A percentile compares a stretch with the other conserved stretches of the same genome.
Conservation (phyloP, 164 flowering plant genomes). For the Warburgia ugandensis region DNA sequence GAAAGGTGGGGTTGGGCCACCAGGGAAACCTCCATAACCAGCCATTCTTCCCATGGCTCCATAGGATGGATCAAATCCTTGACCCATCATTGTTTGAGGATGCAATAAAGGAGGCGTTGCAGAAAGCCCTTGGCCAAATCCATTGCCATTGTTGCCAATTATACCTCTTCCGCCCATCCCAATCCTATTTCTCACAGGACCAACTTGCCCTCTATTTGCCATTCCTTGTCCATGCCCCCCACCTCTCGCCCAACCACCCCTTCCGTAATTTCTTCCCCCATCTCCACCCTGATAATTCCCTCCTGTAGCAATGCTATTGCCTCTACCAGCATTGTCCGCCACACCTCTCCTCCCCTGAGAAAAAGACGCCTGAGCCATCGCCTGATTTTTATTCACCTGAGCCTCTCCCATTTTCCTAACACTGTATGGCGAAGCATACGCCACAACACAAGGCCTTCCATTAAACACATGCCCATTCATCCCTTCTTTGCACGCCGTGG, state of each 20-base stretch:
- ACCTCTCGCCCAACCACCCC: slow-evolving; percentile 78
- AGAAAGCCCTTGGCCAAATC: slow-evolving; percentile 68
- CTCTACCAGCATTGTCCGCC: slow-evolving; percentile 36
- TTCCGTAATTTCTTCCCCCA: slow-evolving; percentile 46
- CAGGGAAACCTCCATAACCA: slow-evolving; percentile 57
- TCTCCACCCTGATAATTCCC: slow-evolving; percentile 63
- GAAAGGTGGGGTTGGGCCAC: slow-evolving; percentile 54
- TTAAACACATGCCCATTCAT: slow-evolving; percentile 84
- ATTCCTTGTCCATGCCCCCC: no score
- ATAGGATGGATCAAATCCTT: slow-evolving; percentile 81
- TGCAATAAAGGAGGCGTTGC: slow-evolving; percentile 60
- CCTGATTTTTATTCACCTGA: slow-evolving; percentile 59
- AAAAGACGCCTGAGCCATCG: slow-evolving; percentile 24
- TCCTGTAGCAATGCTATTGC: slow-evolving; percentile 38
- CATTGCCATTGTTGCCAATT: slow-evolving; percentile 61
- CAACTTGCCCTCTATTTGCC: slow-evolving; percentile 62
- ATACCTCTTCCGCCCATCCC: slow-evolving; percentile 68
- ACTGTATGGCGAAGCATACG: slow-evolving; percentile 59
- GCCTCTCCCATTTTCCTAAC: slow-evolving; percentile 87
- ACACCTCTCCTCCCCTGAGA: slow-evolving; percentile 37
- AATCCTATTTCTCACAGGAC: slow-evolving; percentile 55
- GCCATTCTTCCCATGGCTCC: slow-evolving; percentile 82
- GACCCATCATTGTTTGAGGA: slow-evolving; percentile 83
- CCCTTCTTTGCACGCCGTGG: slow-evolving; percentile 77
- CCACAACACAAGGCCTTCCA: slow-evolving; percentile 84